Percentiles rank a stretch among this genome's conserved stretches.
These are phyloP conservation scores for Calcarisporium arbuscula DNA, from an alignment of 2,329 filamentous ascomycete genomes.

Conservation along the genomic window DNA sequence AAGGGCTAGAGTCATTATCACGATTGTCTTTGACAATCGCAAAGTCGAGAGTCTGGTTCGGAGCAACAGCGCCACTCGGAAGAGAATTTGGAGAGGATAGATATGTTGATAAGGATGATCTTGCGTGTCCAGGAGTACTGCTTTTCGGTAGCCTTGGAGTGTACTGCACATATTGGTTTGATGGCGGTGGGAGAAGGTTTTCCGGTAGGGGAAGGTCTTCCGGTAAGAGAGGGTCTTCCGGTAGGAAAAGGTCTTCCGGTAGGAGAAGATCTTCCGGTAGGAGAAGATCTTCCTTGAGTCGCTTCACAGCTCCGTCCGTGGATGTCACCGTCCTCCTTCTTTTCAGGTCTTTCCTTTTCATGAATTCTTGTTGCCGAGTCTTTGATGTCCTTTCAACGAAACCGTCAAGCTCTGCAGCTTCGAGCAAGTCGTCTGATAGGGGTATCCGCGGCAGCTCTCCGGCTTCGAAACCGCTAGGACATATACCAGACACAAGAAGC, in stretches of 20 bases:
- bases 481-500: slow-evolving; percentile 26
- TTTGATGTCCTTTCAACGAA: slow-evolving; percentile 16
- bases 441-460: slow-evolving; percentile 30
- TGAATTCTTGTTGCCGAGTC: slow-evolving; percentile 13
- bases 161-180: too few species aligned
- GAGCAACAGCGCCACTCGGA: slow-evolving; percentile 11
- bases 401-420: slow-evolving; percentile 33
- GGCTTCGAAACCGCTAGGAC: slow-evolving; percentile 34
- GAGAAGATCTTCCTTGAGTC: background rate
- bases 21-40: slow-evolving; percentile 72
- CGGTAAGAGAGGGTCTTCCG: too few species aligned
- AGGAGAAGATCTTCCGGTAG: too few species aligned
- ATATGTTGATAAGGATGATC: too few species aligned
- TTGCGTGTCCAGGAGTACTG: too few species aligned
- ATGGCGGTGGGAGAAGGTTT: too few species aligned
- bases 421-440: slow-evolving; percentile 30
- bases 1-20: slow-evolving; percentile 54
- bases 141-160: too few species aligned
- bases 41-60: slow-evolving; percentile 50
- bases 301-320: background rate
- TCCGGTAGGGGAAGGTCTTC: too few species aligned
- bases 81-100: too few species aligned
- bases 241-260: too few species aligned
- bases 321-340: slow-evolving; percentile 1
- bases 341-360: slow-evolving; percentile 16